phyloP scores from a whole-genome alignment of 345 rosid species.

The Lepidium africanum region DNA sequence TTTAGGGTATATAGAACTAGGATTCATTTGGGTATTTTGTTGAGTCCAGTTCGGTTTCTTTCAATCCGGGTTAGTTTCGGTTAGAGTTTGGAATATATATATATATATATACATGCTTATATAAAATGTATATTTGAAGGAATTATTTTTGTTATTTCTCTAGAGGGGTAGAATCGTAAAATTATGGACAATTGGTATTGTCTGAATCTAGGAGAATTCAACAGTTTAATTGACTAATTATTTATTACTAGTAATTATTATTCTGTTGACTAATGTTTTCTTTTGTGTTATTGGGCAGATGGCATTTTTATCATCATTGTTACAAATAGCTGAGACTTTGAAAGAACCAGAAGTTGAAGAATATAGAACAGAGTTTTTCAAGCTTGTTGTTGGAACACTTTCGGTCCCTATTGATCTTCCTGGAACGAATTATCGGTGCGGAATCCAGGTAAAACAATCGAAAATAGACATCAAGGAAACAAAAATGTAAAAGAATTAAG shows the following conservation, averaged over 20 bases:
- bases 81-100: too few species aligned
- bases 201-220: neutral
- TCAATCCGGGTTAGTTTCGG: too few species aligned
- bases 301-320: conserved; percentile 69
- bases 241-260: neutral
- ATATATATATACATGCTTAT: neutral
- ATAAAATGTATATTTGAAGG: neutral
- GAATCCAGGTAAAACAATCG: conserved; percentile 43
- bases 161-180: neutral
- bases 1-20: too few species aligned
- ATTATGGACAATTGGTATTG: neutral
- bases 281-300: conserved; percentile 33
- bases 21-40: too few species aligned
- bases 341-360: conserved; percentile 33
- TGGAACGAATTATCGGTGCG: conserved; percentile 51
- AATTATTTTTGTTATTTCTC: neutral
- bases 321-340: conserved; percentile 51
- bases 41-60: too few species aligned
- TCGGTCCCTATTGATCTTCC: conserved; percentile 73
- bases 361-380: conserved; percentile 63
- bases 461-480: neutral
- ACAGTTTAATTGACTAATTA: neutral
- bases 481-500: neutral
- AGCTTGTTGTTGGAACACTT: conserved; percentile 70
- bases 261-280: neutral